Evolutionary conservation across 768 basidiomycete species (phyloP).

Genomic region (Boletales sp.): DNA sequence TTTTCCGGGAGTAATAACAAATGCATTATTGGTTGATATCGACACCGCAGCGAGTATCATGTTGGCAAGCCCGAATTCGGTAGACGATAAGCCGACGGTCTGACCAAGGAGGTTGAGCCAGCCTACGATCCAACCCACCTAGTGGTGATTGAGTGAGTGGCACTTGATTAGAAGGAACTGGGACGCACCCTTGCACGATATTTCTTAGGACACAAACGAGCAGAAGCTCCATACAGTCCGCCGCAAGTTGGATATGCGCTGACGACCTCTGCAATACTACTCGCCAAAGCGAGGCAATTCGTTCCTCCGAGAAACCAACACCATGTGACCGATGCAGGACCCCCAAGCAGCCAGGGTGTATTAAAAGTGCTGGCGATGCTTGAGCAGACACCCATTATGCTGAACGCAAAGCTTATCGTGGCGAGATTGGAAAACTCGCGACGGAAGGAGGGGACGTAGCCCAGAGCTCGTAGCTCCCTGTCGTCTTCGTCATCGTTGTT

Average conservation of each 20-base stretch:
- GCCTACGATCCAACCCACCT: constrained; percentile 29
- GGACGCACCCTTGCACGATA: constrained; percentile 57
- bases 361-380: constrained; percentile 38
- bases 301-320: constrained; percentile 31
- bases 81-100: constrained; percentile 29
- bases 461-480: constrained; percentile 24
- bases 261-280: constrained; percentile 30
- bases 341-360: constrained; percentile 35
- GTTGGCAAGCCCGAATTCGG: constrained; percentile 35
- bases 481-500: constrained; percentile 10
- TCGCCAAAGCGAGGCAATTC: constrained; percentile 28
- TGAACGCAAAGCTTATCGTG: constrained; percentile 32
- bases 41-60: constrained; percentile 31
- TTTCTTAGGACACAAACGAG: constrained; percentile 61
- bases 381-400: constrained; percentile 36
- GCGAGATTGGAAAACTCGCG: constrained; percentile 42
- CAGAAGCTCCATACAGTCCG: constrained; percentile 66
- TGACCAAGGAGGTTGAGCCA: constrained; percentile 33
- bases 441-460: constrained; percentile 33
- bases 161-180: background rate
- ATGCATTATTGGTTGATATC: constrained; percentile 28
- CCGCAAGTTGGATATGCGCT: constrained; percentile 32
- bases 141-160: background rate
- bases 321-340: constrained; percentile 36
- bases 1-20: constrained; percentile 35